phyloP scores from a whole-genome alignment of 2,329 filamentous ascomycete genomes.

The Coniosporium uncinatum region DNA sequence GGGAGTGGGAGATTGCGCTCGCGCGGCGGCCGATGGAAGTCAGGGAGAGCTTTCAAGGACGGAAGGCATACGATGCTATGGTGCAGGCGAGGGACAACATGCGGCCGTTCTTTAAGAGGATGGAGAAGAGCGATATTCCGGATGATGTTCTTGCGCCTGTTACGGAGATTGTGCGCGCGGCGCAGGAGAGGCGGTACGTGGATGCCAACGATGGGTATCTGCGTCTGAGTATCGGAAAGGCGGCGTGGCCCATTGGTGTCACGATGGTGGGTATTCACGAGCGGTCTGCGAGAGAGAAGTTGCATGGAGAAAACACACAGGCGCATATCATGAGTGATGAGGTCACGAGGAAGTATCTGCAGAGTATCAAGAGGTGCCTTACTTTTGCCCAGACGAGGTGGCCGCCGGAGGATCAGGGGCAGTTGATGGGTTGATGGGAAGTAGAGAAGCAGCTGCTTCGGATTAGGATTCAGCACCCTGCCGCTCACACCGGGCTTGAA shows the following conservation, averaged over 20 bases:
- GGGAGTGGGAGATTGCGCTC: constrained; percentile 80
- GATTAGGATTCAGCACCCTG: no score
- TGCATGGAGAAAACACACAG: constrained; percentile 74
- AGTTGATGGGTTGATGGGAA: constrained; percentile 94
- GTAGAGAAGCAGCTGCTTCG: no score
- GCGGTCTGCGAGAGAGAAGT: constrained; percentile 88
- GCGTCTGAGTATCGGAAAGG: constrained; percentile 89
- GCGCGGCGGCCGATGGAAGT: constrained; percentile 49
- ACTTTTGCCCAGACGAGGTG: constrained; percentile 96
- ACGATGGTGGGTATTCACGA: constrained; percentile 99
- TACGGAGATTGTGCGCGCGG: constrained; percentile 86
- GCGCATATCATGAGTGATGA: constrained; percentile 98
- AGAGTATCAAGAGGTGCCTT: constrained; percentile 95
- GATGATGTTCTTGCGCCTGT: constrained; percentile 76
- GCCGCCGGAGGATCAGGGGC: constrained; percentile 87
- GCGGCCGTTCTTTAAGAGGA: constrained; percentile 82
- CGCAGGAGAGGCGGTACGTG: constrained; percentile 88
- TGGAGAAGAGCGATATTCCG: constrained; percentile 77
- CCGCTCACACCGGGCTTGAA: no score
- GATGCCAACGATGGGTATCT: constrained; percentile 96
- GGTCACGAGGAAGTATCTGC: constrained; percentile 89
- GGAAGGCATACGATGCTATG: constrained; percentile 80
- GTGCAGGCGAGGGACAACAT: constrained; percentile 83
- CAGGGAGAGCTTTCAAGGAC: constrained; percentile 72
- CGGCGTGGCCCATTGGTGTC: constrained; percentile 97